Conservation (phyloP, 805 yeast species). For the Yarrowia sp. region DNA sequence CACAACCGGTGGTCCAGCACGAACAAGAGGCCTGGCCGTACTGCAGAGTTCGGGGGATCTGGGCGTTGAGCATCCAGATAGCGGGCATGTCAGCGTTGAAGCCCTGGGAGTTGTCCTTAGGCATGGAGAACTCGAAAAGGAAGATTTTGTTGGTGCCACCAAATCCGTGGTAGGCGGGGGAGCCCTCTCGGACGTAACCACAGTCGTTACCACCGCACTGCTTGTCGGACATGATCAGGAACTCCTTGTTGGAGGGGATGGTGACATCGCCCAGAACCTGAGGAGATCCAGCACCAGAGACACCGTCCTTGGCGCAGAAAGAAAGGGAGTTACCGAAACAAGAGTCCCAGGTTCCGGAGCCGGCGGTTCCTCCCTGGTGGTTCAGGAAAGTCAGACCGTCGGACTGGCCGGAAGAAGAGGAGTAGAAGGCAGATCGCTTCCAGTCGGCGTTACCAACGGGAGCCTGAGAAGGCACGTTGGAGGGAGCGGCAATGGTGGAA, state of each 20-base stretch:
- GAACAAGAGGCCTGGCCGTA: conserved; percentile 87
- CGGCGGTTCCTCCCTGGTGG: conserved; percentile 81
- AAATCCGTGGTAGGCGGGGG: conserved; percentile 95
- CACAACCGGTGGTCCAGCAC: conserved; percentile 97
- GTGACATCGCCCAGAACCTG: conserved; percentile 72
- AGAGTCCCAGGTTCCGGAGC: conserved; percentile 87
- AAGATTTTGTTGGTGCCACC: conserved; percentile 84
- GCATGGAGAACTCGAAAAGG: conserved; percentile 94
- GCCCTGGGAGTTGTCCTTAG: conserved; percentile 61
- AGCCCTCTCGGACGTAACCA: conserved; percentile 84
- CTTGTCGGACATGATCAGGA: conserved; percentile 72
- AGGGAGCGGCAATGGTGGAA: conserved; percentile 43
- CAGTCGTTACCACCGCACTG: conserved; percentile 58
- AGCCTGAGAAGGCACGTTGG: conserved; percentile 47
- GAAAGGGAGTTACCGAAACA: conserved; percentile 93
- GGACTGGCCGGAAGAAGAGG: conserved; percentile 67
- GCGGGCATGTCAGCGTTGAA: conserved; percentile 96
- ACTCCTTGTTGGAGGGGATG: conserved; percentile 77
- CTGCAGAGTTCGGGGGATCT: conserved; percentile 95
- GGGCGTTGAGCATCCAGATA: conserved; percentile 92
- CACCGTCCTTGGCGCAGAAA: conserved; percentile 79
- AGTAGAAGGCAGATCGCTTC: conserved; percentile 75
- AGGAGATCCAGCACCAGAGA: conserved; percentile 71
- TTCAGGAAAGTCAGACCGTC: conserved; percentile 82
- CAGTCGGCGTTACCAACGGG: conserved; percentile 61